Base-by-base conservation (phyloP, 495 filamentous ascomycete genomes). In the Haplographium delicatum region DNA sequence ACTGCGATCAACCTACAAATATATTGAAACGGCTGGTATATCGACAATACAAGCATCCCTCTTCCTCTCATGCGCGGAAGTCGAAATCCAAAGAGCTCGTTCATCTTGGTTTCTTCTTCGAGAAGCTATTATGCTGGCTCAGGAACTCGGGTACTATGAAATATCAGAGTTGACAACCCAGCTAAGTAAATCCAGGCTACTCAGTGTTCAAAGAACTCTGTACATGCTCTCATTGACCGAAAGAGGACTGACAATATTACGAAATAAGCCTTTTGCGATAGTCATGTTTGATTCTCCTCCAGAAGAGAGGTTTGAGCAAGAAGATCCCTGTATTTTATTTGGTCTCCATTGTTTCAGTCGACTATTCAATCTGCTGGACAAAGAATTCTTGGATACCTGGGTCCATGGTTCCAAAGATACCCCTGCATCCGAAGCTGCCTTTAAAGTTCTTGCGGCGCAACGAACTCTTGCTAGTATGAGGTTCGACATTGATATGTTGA, bases 191-290 rank as follows among this genome's bases (percentile, higher is more conserved):
- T 62, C 70, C 10, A 76, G 80, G 20, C 68, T 63, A 0, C 68
- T 76, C 40, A 70, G 73, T 41, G 71, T 68, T 31, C 65, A 78
- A 37, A 66, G 80, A 15, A 60, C 83, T 0, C 83, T 83, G 50
- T 84, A 81, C 79, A 57, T 78, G 26, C 59, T 81, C 5, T 83
- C 81, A 49, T 69, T 83, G 24, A 73, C 74, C 25, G 77, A 81
- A 59, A 70, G 76, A 20, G 56, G 52, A 16, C 54, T 62, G 20
- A 50, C 54, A 15, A 42, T 63, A 27, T 63, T 79, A 2, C 70
- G 75, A 41, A 72, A 74, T 8, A 78, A 73, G 23, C 71, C 74
- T 6, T 70, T 79, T 31, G 71, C 72, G 61, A 58, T 77, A 15
- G 69, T 68, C 56, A 73, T 68, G 47, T 62, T 57, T 20, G 58